Evolutionary conservation across 805 yeast species (phyloP), one percentile per base, ranked within the genome.

Genomic region (Jamesozyma gamospora): DNA sequence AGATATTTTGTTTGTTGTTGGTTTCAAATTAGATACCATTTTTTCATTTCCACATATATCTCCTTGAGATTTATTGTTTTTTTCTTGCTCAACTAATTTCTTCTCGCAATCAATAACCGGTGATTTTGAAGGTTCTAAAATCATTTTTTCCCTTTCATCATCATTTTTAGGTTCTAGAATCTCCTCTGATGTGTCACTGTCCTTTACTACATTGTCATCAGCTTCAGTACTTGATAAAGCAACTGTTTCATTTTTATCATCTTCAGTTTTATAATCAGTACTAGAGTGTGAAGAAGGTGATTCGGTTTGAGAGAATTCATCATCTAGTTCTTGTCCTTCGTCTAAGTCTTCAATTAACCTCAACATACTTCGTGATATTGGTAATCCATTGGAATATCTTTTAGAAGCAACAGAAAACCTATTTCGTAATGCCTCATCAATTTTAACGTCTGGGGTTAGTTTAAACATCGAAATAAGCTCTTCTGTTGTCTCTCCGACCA

Each of bases 331-430:
- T 13, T 38, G 40, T 16, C 45, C 53, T 28, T 54, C 60, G 10
- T 60, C 63, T 32, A 59, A 41, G 45, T 59, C 63, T 34, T 56
- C 54, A 36, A 59, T 58, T 56, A 58, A 51, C 2, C 59, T 50
- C 31, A 51, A 35, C 38, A 53, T 41, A 31, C 60, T 51, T 27
- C 45, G 48, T 5, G 59, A 48, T 9, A 47, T 37, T 10, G 43
- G 43, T 14, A 43, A 10, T 14, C 42, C 45, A 9, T 47, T 43
- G 9, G 47, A 41, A 21, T 42, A 21, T 13, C 40, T 34, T 10
- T 32, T 29, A 12, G 33, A 18, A 5, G 19, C 24, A 4, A 26
- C 25, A 1, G 61, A 56, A 34, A 47, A 49, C 29, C 60, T 43
- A 35, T 55, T 57, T 33, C 52, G 53, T 4, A 47, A 36, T 6